Base-by-base conservation (phyloP, 805 yeast genomes). In the Metschnikowia corniflorae region DNA sequence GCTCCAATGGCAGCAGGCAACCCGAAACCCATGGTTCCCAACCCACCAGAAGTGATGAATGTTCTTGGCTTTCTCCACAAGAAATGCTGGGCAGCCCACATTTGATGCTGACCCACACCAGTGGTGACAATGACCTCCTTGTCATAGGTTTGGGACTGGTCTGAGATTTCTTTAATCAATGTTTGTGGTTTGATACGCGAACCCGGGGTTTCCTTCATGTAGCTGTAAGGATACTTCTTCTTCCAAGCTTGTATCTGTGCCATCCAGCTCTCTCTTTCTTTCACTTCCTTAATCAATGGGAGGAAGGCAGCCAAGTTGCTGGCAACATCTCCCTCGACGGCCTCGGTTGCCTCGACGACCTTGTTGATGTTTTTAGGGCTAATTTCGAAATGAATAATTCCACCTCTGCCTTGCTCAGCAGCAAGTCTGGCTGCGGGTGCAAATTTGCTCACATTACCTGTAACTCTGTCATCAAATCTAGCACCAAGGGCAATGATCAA, bases 31-130 rank as follows among this genome's bases (percentile, higher is more conserved):
- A 91, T 91, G 40, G 98, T 91, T 54, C 98, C 98, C 55, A 91
- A 76, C 54, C 98, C 98, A 68, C 98, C 98, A 33, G 96, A 87
- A n/a, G 97, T 88, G 61, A 91, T 84, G 70, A 93, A 82, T 33
- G 94, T 75, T 64, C 97, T 80, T 54, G 98, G 98, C 46, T 76
- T 68, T 44, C 80, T 82, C 96, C 97, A 91, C 35, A 88, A 78
- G 79, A 85, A 89, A 65, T 88, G 89, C 70, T 93, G 98, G 19
- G 97, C 97, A 25, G 97, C 94, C 98, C 98, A 91, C 98, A 91
- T 91, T 72, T 91, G 98, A 75, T 91, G 98, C 73, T 93, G 98
- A 43, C 98, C 98, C 35, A 93, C 97, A 74, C 98, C 98, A 24
- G 98, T 93, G 36, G 97, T 84, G 52, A 91, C 82, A 53, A 89